A percentile compares a stretch with the other conserved stretches of the same genome.
Conservation (phyloP, 2,329 filamentous ascomycete species). For the Ilyonectria sp. region DNA sequence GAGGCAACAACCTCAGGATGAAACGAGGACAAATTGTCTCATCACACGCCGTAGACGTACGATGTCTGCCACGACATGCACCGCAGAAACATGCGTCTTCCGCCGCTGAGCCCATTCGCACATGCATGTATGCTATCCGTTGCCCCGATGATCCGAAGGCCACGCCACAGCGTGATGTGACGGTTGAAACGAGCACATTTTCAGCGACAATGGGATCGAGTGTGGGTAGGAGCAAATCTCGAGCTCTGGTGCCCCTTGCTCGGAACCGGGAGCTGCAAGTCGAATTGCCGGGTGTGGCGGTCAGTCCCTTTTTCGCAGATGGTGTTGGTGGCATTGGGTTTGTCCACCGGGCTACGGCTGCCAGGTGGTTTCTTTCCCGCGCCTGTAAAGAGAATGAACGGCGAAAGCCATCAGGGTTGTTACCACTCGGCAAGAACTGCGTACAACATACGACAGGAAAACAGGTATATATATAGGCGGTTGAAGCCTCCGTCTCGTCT, state of each 20-base stretch:
- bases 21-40: neutral
- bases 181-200: neutral
- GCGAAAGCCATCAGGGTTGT: constrained; percentile 26
- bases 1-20: neutral
- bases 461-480: constrained; percentile 14
- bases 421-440: neutral
- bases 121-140: constrained; percentile 12
- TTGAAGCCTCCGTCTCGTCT: neutral
- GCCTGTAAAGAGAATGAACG: neutral
- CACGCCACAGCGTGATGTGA: neutral
- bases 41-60: constrained; percentile 4
- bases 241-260: neutral
- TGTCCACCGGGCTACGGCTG: neutral
- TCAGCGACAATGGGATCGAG: neutral
- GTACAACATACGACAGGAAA: neutral
- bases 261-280: constrained; percentile 17
- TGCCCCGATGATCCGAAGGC: constrained; percentile 13
- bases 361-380: neutral
- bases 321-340: constrained; percentile 3
- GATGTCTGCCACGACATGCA: neutral
- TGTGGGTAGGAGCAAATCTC: neutral
- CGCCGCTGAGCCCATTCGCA: constrained; percentile 13
- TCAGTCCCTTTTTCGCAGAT: constrained; percentile 2
- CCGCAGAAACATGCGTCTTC: neutral
- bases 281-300: constrained; percentile 10